A percentile compares a stretch with the other conserved stretches of the same genome.
Evolutionary conservation across 768 basidiomycete species (phyloP).

Genomic region (Russula virescens): DNA sequence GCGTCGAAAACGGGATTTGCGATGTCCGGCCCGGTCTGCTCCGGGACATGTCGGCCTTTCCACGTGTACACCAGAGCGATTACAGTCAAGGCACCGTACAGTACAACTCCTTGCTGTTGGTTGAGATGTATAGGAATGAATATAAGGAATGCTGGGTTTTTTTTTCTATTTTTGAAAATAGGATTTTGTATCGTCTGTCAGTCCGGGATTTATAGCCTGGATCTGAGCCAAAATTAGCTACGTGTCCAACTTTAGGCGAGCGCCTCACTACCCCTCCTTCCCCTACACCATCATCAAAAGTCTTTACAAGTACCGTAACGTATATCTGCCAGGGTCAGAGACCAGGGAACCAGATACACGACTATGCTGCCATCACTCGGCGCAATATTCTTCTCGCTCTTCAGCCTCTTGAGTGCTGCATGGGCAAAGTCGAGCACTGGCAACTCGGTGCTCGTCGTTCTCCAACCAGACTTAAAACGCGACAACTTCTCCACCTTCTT

Average conservation of each 20-base stretch:
- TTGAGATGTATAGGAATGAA: no score
- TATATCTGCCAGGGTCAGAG: conserved; percentile 1
- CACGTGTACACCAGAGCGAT: no score
- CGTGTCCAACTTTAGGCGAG: background rate
- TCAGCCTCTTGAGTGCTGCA: conserved; percentile 28
- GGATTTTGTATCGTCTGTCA: no score
- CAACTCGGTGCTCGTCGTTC: conserved; percentile 75
- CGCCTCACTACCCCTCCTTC: background rate
- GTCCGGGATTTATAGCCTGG: no score
- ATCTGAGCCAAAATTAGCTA: background rate
- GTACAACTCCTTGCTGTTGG: no score
- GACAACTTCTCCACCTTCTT: conserved; percentile 80
- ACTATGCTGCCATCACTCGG: conserved; percentile 29
- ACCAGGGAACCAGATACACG: conserved; percentile 1
- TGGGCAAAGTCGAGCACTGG: conserved; percentile 72
- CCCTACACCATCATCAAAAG: background rate
- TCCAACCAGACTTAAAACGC: conserved; percentile 65
- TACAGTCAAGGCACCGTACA: no score
- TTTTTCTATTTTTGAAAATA: no score
- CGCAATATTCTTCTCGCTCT: conserved; percentile 28
- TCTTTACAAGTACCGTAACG: background rate
- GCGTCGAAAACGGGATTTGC: no score
- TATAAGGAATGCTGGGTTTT: no score
- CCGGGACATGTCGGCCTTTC: no score
- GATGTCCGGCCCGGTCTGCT: no score